These are phyloP conservation scores for Zelonia costaricensis DNA, from an alignment of 208 protist genomes.

Conservation along the genomic window DNA sequence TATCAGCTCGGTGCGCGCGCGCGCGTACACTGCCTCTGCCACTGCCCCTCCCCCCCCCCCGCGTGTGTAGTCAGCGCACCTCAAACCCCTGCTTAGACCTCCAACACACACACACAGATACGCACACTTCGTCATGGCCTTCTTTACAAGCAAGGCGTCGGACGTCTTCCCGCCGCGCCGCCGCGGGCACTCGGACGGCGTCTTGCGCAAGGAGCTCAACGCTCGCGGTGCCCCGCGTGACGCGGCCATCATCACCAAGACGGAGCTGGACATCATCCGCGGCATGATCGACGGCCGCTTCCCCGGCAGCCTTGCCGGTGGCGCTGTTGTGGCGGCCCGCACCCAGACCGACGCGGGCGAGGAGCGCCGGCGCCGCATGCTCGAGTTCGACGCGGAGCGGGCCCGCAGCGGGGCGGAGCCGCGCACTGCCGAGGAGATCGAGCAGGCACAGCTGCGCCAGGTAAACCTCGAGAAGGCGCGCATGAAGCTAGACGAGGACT, in stretches of 20 bases:
- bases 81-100: neutral
- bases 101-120: neutral
- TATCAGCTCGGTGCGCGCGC: too few relatives aligned
- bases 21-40: too few relatives aligned
- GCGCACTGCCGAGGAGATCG: constrained; percentile 79
- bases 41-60: neutral
- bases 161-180: constrained; percentile 79
- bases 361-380: constrained; percentile 77
- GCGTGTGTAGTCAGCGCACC: neutral
- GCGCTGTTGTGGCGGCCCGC: constrained; percentile 8
- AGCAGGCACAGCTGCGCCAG: constrained; percentile 69
- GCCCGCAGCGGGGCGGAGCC: constrained; percentile 39
- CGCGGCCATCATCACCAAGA: constrained; percentile 79
- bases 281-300: constrained; percentile 62
- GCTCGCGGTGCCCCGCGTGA: constrained; percentile 69
- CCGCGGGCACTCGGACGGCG: constrained; percentile 67
- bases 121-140: constrained; percentile 19
- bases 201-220: constrained; percentile 78
- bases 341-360: constrained; percentile 40
- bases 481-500: constrained; percentile 81
- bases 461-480: constrained; percentile 79
- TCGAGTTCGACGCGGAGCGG: constrained; percentile 77
- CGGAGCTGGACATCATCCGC: constrained; percentile 81
- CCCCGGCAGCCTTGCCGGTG: constrained; percentile 6
- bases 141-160: constrained; percentile 39